phyloP scores from a whole-genome alignment of 768 basidiomycete species.

The Podaxis sp. region DNA sequence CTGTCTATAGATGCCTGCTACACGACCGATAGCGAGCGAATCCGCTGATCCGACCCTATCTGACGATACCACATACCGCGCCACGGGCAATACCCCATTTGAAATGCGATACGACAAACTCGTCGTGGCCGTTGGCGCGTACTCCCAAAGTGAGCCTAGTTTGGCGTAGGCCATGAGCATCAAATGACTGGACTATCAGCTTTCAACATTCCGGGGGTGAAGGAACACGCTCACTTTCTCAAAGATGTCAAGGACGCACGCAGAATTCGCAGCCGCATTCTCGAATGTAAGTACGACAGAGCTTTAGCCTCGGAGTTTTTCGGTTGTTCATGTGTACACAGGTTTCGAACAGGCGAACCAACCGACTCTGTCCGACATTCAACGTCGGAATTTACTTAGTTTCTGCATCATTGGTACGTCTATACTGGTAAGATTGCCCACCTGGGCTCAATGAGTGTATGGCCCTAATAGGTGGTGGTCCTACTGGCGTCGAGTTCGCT shows the following conservation, averaged over 20 bases:
- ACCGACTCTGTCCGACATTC: conserved; percentile 70
- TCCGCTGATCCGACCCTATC: conserved; percentile 24
- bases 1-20: conserved; percentile 56
- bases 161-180: neutral
- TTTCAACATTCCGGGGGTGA: conserved; percentile 72
- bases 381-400: conserved; percentile 73
- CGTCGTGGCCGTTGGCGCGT: conserved; percentile 82
- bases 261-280: conserved; percentile 63
- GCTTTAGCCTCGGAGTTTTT: neutral
- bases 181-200: conserved; percentile 28
- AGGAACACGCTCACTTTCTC: conserved; percentile 78
- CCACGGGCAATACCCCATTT: conserved; percentile 36
- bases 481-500: conserved; percentile 80
- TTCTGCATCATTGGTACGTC: conserved; percentile 82
- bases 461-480: conserved; percentile 56
- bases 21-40: conserved; percentile 36
- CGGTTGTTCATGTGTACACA: conserved; percentile 17
- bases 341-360: conserved; percentile 88
- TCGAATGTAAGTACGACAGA: conserved; percentile 56
- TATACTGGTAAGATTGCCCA: neutral
- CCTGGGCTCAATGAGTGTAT: neutral
- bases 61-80: conserved; percentile 13
- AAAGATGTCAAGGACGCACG: conserved; percentile 80
- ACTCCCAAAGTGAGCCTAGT: conserved; percentile 65
- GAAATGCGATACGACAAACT: conserved; percentile 74